phyloP scores from a whole-genome alignment of 106 monocot species.

The Xerophyta viscosa region DNA sequence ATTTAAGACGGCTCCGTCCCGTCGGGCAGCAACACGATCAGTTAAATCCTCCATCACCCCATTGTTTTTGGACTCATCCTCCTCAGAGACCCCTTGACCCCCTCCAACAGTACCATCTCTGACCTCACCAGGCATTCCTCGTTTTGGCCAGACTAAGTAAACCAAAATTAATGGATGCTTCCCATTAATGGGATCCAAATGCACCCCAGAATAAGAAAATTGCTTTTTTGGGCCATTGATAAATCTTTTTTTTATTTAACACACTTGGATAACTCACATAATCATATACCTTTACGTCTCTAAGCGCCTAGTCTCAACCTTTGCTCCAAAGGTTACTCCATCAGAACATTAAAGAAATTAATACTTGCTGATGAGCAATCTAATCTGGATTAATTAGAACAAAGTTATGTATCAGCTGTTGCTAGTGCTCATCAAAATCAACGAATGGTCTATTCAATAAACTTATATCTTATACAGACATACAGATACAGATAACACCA shows the following conservation, averaged over 20 bases:
- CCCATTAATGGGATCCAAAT: constrained; percentile 65
- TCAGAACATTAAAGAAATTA: too few species aligned
- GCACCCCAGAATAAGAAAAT: constrained; percentile 17
- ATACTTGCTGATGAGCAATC: too few species aligned
- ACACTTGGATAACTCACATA: constrained; percentile 3
- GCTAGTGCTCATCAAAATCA: too few species aligned
- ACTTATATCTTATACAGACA: too few species aligned
- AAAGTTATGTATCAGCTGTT: too few species aligned
- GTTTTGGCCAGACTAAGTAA: constrained; percentile 3
- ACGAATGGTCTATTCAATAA: too few species aligned
- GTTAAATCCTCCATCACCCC: constrained; percentile 11
- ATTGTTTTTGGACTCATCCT: constrained; percentile 40
- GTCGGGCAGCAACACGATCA: constrained; percentile 6
- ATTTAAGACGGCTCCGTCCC: background rate
- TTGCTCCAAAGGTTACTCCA: too few species aligned
- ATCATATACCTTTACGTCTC: constrained; percentile 13
- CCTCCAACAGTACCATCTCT: constrained; percentile 13
- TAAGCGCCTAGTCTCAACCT: background rate
- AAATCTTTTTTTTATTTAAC: constrained; percentile 6
- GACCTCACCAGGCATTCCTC: constrained; percentile 21
- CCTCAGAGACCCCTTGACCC: constrained; percentile 31
- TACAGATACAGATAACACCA: too few species aligned
- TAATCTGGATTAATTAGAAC: too few species aligned
- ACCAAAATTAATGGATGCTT: constrained; percentile 23
- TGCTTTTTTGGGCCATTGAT: background rate